Evolutionary conservation across 2,329 filamentous ascomycete genomes (phyloP).

Genomic region (Hymenoscyphus infarciens): DNA sequence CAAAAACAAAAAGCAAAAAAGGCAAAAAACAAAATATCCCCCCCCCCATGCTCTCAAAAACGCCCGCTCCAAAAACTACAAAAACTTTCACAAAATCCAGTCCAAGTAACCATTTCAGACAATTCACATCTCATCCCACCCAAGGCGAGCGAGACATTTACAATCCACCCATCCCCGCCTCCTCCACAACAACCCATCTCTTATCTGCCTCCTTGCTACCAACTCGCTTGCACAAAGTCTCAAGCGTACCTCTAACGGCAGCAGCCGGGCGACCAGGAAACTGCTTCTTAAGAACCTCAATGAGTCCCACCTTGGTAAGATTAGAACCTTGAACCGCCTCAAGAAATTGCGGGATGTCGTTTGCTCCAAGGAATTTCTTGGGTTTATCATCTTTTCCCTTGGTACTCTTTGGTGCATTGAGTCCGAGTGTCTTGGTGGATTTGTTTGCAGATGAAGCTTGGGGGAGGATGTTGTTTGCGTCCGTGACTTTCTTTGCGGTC

Average conservation of each 20-base stretch:
- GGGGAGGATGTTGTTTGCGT: conserved; percentile 19
- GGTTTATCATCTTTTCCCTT: conserved; percentile 19
- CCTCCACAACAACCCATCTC: conserved; percentile 26
- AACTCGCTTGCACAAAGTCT: conserved; percentile 59
- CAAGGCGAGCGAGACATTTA: no score
- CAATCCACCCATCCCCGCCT: background rate
- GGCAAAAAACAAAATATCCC: no score
- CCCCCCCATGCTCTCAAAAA: no score
- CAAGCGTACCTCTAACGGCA: conserved; percentile 68
- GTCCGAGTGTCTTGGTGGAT: conserved; percentile 14
- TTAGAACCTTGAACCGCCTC: conserved; percentile 65
- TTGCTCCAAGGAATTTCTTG: conserved; percentile 28
- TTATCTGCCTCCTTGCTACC: conserved; percentile 46
- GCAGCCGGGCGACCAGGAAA: conserved; percentile 69
- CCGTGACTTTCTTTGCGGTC: conserved; percentile 28
- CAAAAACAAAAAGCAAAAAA: no score
- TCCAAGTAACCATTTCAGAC: no score
- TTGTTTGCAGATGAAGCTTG: conserved; percentile 3
- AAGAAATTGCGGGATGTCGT: conserved; percentile 51
- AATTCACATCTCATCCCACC: no score
- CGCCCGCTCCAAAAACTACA: no score
- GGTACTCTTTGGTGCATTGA: background rate
- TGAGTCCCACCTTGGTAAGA: conserved; percentile 69
- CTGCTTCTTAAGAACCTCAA: conserved; percentile 71
- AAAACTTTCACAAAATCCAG: no score